Evolutionary conservation across 768 basidiomycete genomes (phyloP).

Genomic region (Lactifluus piperatus): DNA sequence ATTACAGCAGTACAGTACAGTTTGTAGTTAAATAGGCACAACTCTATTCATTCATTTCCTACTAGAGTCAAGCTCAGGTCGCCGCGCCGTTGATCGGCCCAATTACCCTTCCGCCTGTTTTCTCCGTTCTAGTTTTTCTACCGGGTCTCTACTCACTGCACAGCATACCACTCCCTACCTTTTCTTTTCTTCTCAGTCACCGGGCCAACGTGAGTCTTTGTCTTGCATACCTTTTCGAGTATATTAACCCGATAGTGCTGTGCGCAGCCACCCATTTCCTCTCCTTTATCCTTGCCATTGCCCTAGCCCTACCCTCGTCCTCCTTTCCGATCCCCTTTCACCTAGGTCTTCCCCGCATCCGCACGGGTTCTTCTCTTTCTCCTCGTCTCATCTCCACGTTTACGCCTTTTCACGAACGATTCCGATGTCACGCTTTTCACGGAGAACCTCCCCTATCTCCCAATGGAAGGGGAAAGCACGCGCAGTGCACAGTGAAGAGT

Average conservation of each 20-base stretch:
- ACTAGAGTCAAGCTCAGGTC: neutral
- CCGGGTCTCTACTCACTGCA: no score
- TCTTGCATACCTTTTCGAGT: neutral
- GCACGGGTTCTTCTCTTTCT: neutral
- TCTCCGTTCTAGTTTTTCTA: no score
- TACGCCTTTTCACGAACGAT: neutral
- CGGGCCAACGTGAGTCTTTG: neutral
- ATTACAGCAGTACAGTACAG: no score
- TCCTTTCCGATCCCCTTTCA: neutral
- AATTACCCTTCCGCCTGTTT: no score
- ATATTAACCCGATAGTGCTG: neutral
- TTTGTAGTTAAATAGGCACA: no score
- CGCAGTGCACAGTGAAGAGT: neutral
- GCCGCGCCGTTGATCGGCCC: no score
- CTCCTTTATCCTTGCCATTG: neutral
- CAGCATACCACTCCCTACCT: neutral
- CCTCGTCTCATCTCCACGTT: neutral
- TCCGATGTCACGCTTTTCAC: neutral
- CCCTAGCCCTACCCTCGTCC: neutral
- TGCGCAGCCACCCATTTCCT: neutral
- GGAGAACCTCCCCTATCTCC: neutral
- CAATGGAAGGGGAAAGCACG: slow-evolving; percentile 24
- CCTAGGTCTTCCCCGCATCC: neutral
- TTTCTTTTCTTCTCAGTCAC: neutral
- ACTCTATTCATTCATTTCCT: neutral